Percentiles rank a stretch among this genome's conserved stretches.
phyloP scores from a whole-genome alignment of 257 asterid genomes.

The Cruciata laevipes region DNA sequence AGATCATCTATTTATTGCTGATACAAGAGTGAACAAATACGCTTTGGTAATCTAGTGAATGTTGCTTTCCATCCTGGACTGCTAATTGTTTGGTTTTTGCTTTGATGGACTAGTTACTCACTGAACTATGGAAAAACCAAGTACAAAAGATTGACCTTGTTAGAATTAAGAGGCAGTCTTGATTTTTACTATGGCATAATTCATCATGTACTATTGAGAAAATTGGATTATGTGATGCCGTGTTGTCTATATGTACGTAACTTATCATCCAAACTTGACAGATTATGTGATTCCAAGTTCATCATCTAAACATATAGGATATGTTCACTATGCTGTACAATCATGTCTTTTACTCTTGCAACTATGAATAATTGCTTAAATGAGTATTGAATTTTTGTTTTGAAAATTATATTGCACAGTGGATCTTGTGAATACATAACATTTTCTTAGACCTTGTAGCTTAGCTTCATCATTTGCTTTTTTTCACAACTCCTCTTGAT shows the following conservation, averaged over 20 bases:
- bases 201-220: neutral
- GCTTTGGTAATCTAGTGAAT: neutral
- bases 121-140: neutral
- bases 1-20: neutral
- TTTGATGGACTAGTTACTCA: neutral
- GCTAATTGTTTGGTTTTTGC: neutral
- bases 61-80: neutral
- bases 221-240: neutral
- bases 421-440: neutral
- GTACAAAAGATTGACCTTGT: neutral
- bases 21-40: neutral
- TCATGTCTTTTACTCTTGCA: neutral
- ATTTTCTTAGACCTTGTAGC: neutral
- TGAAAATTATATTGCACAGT: neutral
- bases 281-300: neutral
- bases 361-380: neutral
- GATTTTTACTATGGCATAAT: too few relatives aligned
- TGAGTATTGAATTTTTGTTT: neutral
- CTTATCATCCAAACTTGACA: slow-evolving; percentile 1
- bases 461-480: neutral
- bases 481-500: slow-evolving; percentile 7
- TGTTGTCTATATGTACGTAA: neutral
- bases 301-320: neutral
- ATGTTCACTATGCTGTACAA: neutral
- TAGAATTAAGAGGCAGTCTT: too few relatives aligned